Conservation (phyloP, 441 rosid species). For the Flueggea neowawraea region DNA sequence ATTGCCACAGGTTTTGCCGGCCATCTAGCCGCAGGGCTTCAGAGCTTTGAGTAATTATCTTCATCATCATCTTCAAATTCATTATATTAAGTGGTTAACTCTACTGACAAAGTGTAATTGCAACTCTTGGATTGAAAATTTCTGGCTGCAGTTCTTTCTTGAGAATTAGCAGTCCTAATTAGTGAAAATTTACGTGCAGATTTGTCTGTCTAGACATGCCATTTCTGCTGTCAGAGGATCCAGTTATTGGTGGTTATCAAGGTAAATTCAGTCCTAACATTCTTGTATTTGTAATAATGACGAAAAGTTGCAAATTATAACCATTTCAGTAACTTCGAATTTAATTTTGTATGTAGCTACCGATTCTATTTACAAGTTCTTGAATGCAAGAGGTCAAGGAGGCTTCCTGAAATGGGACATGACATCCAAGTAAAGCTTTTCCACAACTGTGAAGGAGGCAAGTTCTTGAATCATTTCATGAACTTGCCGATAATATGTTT, state of each 20-base stretch:
- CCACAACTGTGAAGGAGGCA: no score
- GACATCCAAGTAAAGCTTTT: no score
- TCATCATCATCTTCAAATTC: no score
- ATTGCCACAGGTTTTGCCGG: constrained; percentile 97
- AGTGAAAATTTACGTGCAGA: constrained; percentile 24
- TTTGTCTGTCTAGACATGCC: constrained; percentile 88
- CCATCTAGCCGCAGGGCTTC: constrained; percentile 90
- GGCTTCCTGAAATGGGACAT: constrained; percentile 75
- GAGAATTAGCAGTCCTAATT: no score
- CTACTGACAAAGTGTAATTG: background rate
- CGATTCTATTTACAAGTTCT: constrained; percentile 77
- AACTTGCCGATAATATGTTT: no score
- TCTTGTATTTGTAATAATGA: no score
- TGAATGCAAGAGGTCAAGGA: constrained; percentile 75
- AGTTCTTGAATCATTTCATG: no score
- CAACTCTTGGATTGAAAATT: background rate
- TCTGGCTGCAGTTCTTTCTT: no score
- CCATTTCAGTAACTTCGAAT: background rate
- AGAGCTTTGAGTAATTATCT: constrained; percentile 59
- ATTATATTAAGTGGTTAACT: constrained; percentile 13
- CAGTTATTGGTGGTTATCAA: constrained; percentile 81
- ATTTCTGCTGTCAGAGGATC: constrained; percentile 82
- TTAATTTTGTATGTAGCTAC: constrained; percentile 4
- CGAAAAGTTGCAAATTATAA: no score
- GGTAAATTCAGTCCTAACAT: constrained; percentile 32